A percentile compares a stretch with the other conserved stretches of the same genome.
phyloP scores from a whole-genome alignment of 192 early-diverging fungal species.

The Phlyctochytrium planicorne region DNA sequence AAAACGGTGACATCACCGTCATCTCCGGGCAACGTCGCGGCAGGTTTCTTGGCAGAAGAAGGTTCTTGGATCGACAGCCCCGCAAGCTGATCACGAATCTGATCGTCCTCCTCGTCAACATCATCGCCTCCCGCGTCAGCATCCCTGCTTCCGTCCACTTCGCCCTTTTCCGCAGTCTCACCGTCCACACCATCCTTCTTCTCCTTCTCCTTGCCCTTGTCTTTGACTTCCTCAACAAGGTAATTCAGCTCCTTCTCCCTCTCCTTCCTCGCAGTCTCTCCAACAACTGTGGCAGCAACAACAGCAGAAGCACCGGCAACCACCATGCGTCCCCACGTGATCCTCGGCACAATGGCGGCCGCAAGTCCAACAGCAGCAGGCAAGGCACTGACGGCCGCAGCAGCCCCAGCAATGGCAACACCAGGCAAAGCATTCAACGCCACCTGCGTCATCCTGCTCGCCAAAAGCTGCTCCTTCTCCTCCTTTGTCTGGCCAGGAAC shows the following conservation, averaged over 20 bases:
- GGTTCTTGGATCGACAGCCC: no score
- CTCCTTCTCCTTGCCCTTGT: not conserved
- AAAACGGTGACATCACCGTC: not conserved
- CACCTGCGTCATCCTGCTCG: not conserved
- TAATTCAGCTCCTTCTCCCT: not conserved
- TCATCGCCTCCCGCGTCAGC: no score
- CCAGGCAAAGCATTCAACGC: constrained; percentile 8
- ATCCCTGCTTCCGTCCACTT: not conserved
- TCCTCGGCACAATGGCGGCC: not conserved
- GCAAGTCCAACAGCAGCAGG: constrained; percentile 1
- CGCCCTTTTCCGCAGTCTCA: not conserved
- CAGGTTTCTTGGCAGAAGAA: not conserved
- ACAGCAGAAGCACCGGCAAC: not conserved
- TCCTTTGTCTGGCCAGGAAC: not conserved
- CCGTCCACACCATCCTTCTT: not conserved
- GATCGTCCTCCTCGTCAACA: not conserved
- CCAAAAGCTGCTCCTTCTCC: not conserved
- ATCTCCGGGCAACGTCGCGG: not conserved
- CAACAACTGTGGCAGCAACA: constrained; percentile 18
- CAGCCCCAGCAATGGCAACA: not conserved
- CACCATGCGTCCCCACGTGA: constrained; percentile 8
- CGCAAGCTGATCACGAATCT: not conserved
- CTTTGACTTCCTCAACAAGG: constrained; percentile 7
- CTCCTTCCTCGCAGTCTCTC: constrained; percentile 6
- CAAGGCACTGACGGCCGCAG: not conserved